Evolutionary conservation across 257 asterid genomes (phyloP), one percentile per base, ranked within the genome.

Genomic region (Gentiana straminea): DNA sequence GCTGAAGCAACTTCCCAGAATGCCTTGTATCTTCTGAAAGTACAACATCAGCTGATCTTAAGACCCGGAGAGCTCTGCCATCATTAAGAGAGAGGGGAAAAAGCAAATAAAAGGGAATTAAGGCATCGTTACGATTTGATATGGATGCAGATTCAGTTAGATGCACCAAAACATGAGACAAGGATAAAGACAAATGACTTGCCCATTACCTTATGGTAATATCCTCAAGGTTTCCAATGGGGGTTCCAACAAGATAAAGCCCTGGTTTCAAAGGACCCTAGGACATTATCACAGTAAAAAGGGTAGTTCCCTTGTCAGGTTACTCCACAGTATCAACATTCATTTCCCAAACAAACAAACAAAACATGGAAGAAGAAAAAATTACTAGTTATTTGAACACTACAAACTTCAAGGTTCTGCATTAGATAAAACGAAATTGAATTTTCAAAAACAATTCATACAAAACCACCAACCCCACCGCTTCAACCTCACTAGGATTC

Each of bases 181-280:
- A 54, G 38, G 13, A 35, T 33, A 52, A 4, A 5, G 12, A 32
- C 6, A 2, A 36, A 4, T 38, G 44, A n/a, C 49, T 15, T 15
- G 54, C 62, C 43, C 15, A 32, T 63, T 56, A 86, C 94, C 96
- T 75, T 36, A 84, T 67, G 52, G 98, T 91, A 65, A 91, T 91
- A 71, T 91, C 97, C 75, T 87, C 97, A 69, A 91, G 97, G 81
- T 84, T 91, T 60, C 98, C 96, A 57, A 91, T 84, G 51, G 98
- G 96, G 7, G 96, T 91, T 66, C 93, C 96, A 8, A 91, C 95
- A 35, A 91, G 75, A 81, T 91, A 91, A 35, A 87, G 62, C 47
- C 96, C 98, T 58, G 95, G 86, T 75, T 83, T 71, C 72, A 87
- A 63, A 68, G 94, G 83, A 49, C 86, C 85, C 98, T 91, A 41